Conservation (phyloP, 192 early-diverging fungal species). For the Mortierella alpina region DNA sequence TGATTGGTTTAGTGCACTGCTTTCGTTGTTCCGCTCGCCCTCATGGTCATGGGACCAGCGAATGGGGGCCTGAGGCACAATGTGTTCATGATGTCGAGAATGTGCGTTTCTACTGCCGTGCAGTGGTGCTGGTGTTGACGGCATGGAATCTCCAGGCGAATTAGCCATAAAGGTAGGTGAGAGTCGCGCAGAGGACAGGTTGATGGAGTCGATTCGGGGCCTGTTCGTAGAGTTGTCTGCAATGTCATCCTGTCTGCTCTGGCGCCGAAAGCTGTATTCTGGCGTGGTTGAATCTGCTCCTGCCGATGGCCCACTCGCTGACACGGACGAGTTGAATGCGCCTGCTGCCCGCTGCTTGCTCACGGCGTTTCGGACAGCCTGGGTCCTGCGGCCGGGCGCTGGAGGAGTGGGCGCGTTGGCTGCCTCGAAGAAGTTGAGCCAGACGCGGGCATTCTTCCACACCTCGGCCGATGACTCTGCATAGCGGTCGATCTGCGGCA, state of each 20-base stretch:
- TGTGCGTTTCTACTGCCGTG: neutral
- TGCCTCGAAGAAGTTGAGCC: constrained; percentile 39
- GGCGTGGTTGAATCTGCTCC: neutral
- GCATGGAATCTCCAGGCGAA: constrained; percentile 26
- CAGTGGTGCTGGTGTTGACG: constrained; percentile 31
- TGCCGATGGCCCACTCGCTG: neutral
- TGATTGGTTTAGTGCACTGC: neutral
- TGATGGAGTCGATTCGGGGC: constrained; percentile 17
- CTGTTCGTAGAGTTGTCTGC: constrained; percentile 28
- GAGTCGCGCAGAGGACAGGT: constrained; percentile 15
- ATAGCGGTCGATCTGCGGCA: constrained; percentile 62
- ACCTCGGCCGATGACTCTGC: constrained; percentile 56
- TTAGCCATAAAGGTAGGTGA: constrained; percentile 14
- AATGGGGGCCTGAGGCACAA: neutral
- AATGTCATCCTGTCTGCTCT: neutral
- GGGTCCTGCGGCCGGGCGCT: constrained; percentile 4
- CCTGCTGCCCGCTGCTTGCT: constrained; percentile 10
- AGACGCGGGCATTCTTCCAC: constrained; percentile 59
- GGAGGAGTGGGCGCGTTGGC: neutral
- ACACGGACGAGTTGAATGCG: neutral
- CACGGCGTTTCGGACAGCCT: constrained; percentile 11
- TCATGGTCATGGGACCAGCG: constrained; percentile 5
- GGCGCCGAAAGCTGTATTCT: neutral
- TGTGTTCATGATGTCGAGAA: neutral
- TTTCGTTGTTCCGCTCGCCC: neutral